These are phyloP conservation scores for Pulveroboletus ravenelii DNA, from an alignment of 768 basidiomycete species.

Conservation along the genomic window DNA sequence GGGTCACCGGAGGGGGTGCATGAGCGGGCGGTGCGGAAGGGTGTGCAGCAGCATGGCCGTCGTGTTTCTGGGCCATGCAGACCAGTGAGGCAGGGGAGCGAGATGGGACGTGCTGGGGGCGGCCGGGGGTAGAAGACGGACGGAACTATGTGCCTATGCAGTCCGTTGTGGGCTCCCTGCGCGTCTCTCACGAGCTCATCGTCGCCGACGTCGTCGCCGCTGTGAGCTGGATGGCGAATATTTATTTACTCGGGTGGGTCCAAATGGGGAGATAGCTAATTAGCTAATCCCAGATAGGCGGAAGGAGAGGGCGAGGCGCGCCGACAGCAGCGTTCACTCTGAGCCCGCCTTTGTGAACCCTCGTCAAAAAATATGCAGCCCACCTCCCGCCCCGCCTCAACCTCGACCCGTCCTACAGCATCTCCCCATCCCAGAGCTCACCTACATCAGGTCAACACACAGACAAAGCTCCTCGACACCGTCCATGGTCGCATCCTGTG, in stretches of 20 bases:
- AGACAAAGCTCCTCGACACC: slow-evolving; percentile 76
- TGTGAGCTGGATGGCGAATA: neutral
- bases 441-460: slow-evolving; percentile 57
- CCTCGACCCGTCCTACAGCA: slow-evolving; percentile 52
- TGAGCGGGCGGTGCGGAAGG: slow-evolving; percentile 4
- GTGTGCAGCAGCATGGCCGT: slow-evolving; percentile 16
- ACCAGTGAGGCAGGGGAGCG: neutral
- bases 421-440: slow-evolving; percentile 51
- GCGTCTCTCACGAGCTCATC: slow-evolving; percentile 26
- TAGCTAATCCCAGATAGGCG: slow-evolving; percentile 18
- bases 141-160: neutral
- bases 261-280: slow-evolving; percentile 19
- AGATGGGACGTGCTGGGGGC: slow-evolving; percentile 3
- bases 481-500: slow-evolving; percentile 86
- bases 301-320: neutral
- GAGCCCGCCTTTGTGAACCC: slow-evolving; percentile 18
- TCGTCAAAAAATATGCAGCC: slow-evolving; percentile 44
- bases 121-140: neutral
- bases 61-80: slow-evolving; percentile 28
- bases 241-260: slow-evolving; percentile 9
- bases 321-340: neutral
- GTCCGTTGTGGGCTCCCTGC: slow-evolving; percentile 11
- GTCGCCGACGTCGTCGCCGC: slow-evolving; percentile 17
- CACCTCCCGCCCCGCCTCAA: slow-evolving; percentile 53
- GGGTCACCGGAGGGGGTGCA: slow-evolving; percentile 30